phyloP scores from a whole-genome alignment of 2,329 filamentous ascomycete species.

The Tolypocladium inflatum region DNA sequence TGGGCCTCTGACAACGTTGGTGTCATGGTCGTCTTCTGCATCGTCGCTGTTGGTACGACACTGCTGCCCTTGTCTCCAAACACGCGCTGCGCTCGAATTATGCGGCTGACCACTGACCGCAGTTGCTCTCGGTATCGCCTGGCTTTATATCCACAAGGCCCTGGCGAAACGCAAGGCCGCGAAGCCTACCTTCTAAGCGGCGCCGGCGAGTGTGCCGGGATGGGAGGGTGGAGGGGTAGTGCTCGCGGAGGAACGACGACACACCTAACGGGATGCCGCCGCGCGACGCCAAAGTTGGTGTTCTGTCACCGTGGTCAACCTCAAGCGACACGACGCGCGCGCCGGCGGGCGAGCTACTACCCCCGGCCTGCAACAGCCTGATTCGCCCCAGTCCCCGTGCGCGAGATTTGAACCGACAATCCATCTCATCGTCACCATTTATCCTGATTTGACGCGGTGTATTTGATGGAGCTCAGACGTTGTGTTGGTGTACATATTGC shows the following conservation, averaged over 20 bases:
- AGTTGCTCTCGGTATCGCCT: slow-evolving; percentile 23
- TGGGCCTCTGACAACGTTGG: slow-evolving; percentile 28
- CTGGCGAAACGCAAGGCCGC: slow-evolving; percentile 21
- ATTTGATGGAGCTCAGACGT: slow-evolving; percentile 1
- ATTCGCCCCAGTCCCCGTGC: background rate
- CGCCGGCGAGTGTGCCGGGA: background rate
- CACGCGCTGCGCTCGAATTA: background rate
- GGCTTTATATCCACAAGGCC: slow-evolving; percentile 21
- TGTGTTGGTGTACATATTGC: slow-evolving; percentile 3
- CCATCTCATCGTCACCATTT: background rate
- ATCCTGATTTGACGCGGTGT: background rate
- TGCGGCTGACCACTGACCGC: background rate
- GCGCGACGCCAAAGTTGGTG: background rate
- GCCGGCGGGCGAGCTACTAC: background rate
- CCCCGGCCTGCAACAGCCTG: background rate
- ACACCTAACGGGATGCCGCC: background rate
- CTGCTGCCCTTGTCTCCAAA: background rate
- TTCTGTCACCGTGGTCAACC: background rate
- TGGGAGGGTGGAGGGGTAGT: background rate
- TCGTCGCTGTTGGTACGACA: slow-evolving; percentile 29
- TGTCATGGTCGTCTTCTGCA: slow-evolving; percentile 33
- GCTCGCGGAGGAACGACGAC: background rate
- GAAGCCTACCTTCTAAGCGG: slow-evolving; percentile 17
- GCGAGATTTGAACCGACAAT: background rate
- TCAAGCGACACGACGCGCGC: background rate